phyloP scores from a whole-genome alignment of 2,329 filamentous ascomycete genomes.

The Dendrostoma leiphaemia region DNA sequence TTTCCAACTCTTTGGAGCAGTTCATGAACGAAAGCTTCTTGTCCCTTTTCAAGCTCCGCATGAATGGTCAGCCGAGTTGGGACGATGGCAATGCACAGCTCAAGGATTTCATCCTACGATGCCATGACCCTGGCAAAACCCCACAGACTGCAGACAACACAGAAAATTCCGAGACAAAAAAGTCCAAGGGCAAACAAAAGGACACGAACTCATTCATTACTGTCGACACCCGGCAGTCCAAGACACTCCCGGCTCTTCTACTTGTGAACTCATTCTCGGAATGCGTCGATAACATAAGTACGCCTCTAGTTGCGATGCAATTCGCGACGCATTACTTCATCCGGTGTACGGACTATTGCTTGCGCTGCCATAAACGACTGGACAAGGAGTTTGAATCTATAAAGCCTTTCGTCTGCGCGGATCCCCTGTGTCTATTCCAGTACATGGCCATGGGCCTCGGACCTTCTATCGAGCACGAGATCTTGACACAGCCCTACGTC shows the following conservation, averaged over 20 bases:
- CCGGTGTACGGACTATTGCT: conserved; percentile 81
- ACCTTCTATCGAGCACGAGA: conserved; percentile 81
- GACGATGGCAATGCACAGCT: conserved; percentile 56
- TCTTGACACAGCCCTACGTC: conserved; percentile 74
- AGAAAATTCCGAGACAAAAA: not conserved
- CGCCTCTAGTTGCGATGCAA: conserved; percentile 64
- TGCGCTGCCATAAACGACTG: conserved; percentile 75
- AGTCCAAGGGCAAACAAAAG: not conserved
- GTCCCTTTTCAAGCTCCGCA: conserved; percentile 58
- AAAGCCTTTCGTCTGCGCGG: conserved; percentile 77
- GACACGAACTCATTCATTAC: conserved; percentile 27
- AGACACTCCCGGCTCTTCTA: conserved; percentile 2
- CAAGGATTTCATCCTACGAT: conserved; percentile 14
- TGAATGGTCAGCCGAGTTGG: conserved; percentile 58
- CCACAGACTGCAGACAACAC: not conserved
- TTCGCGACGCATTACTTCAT: conserved; percentile 75
- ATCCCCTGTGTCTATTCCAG: conserved; percentile 77
- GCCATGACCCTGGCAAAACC: not conserved
- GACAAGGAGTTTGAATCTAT: conserved; percentile 64
- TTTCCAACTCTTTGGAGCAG: conserved; percentile 68
- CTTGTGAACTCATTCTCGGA: not conserved
- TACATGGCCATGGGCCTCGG: conserved; percentile 86
- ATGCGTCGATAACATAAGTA: conserved; percentile 35
- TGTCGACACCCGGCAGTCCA: conserved; percentile 7
- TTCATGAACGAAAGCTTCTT: conserved; percentile 67